A percentile compares a stretch with the other conserved stretches of the same genome.
phyloP scores from a whole-genome alignment of 1,284 basidiomycete species.

The Sanghuangporus sanghuang region DNA sequence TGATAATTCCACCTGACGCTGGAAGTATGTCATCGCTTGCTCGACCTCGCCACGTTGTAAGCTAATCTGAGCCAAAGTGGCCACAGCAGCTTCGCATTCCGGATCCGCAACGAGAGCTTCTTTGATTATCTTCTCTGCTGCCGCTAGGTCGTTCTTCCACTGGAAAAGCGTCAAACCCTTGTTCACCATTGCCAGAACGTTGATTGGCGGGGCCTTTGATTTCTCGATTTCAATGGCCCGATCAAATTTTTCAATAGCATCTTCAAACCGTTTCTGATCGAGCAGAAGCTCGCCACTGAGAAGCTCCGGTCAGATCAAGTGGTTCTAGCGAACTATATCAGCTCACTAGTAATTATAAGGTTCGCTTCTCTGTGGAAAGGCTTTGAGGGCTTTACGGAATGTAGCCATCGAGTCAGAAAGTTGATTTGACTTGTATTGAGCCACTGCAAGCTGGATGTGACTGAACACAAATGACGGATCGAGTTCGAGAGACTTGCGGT shows the following conservation, averaged over 20 bases:
- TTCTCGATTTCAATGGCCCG: constrained; percentile 88
- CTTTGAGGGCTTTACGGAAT: constrained; percentile 78
- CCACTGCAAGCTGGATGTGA: constrained; percentile 96
- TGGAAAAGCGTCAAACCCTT: constrained; percentile 95
- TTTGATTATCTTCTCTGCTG: constrained; percentile 81
- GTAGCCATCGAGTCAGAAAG: constrained; percentile 81
- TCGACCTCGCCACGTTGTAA: constrained; percentile 91
- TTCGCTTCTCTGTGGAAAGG: constrained; percentile 82
- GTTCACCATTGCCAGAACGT: constrained; percentile 95
- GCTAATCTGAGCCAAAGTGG: constrained; percentile 90
- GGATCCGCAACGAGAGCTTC: constrained; percentile 87
- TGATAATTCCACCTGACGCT: constrained; percentile 80
- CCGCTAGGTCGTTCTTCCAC: constrained; percentile 87
- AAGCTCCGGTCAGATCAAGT: not conserved
- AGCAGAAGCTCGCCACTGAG: constrained; percentile 89
- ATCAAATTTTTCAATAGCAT: constrained; percentile 95
- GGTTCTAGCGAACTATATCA: not conserved
- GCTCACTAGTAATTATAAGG: constrained; percentile 88
- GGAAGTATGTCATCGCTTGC: constrained; percentile 85
- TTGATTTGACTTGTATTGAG: constrained; percentile 89
- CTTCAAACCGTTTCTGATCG: constrained; percentile 87
- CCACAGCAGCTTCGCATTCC: constrained; percentile 95
- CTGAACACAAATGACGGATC: constrained; percentile 88
- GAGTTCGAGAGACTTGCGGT: constrained; percentile 81
- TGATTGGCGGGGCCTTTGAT: constrained; percentile 57